Evolutionary conservation across 2,329 filamentous ascomycete genomes (phyloP).

Genomic region (Microdochium nivale): DNA sequence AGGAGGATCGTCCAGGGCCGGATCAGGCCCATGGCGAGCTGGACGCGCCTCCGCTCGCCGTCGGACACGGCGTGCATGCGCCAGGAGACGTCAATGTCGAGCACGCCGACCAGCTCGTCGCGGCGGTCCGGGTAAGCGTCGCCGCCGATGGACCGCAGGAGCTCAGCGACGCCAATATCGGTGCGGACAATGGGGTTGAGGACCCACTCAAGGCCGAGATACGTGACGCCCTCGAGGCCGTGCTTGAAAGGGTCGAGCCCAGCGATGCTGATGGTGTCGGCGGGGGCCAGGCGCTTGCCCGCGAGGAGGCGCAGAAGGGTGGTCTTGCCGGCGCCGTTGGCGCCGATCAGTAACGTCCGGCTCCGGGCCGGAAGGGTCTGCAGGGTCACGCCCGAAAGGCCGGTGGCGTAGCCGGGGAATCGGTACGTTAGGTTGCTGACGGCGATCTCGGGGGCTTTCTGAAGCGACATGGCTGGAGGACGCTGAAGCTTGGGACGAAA

Average conservation of each 20-base stretch:
- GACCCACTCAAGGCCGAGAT: constrained; percentile 96
- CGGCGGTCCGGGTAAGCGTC: constrained; percentile 72
- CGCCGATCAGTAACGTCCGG: constrained; percentile 85
- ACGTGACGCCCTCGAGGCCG: constrained; percentile 86
- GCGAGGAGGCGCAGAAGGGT: constrained; percentile 90
- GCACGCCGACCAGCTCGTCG: constrained; percentile 77
- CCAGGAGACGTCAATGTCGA: constrained; percentile 89
- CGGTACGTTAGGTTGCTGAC: constrained; percentile 75
- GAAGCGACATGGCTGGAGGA: constrained; percentile 17
- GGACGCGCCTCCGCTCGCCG: constrained; percentile 83
- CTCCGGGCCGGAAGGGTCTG: constrained; percentile 68
- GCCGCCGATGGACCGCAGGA: constrained; percentile 79
- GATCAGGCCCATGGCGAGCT: constrained; percentile 91
- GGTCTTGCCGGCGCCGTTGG: constrained; percentile 96
- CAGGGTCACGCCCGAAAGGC: constrained; percentile 65
- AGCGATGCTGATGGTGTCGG: constrained; percentile 63
- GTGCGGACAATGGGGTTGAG: constrained; percentile 92
- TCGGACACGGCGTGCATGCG: constrained; percentile 94
- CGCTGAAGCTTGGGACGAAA: too few relatives aligned
- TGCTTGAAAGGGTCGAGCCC: constrained; percentile 89
- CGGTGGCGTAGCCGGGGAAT: constrained; percentile 79
- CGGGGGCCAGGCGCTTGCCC: constrained; percentile 85
- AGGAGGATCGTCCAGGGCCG: constrained; percentile 86
- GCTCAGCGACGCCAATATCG: constrained; percentile 83
- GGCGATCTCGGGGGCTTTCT: constrained; percentile 51